These are phyloP conservation scores for Agaricus subrufescens DNA, from an alignment of 768 basidiomycete species.

Conservation along the genomic window DNA sequence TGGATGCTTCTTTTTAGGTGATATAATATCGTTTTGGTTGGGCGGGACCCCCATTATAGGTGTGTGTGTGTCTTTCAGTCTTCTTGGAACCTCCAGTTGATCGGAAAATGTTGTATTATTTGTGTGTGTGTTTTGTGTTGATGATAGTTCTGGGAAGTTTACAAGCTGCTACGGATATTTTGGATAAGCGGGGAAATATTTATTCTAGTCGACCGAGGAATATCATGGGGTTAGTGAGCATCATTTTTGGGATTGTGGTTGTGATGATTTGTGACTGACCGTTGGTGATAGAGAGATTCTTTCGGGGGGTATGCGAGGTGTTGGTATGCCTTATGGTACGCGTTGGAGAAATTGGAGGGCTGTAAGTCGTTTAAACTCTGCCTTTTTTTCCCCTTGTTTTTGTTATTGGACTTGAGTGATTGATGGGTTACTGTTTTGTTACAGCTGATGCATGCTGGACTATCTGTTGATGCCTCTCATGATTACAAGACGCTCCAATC, in stretches of 20 bases:
- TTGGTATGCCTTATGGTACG: constrained; percentile 26
- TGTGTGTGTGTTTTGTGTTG: neutral
- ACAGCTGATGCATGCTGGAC: constrained; percentile 22
- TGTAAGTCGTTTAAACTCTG: constrained; percentile 13
- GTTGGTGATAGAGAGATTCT: constrained; percentile 23
- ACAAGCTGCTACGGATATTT: constrained; percentile 24
- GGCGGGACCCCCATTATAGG: constrained; percentile 19
- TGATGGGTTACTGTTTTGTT: constrained; percentile 3
- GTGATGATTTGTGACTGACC: neutral
- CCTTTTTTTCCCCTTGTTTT: neutral
- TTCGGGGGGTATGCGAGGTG: constrained; percentile 26
- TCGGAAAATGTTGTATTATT: no score
- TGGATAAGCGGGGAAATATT: constrained; percentile 27
- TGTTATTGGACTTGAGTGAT: no score
- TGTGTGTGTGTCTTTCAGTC: neutral
- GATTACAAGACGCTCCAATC: constrained; percentile 20
- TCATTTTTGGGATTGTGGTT: neutral
- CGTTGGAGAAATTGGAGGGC: constrained; percentile 29
- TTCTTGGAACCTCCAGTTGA: no score
- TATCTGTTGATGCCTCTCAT: constrained; percentile 20
- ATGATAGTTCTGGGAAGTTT: constrained; percentile 21
- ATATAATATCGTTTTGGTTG: constrained; percentile 17
- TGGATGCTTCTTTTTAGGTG: constrained; percentile 6
- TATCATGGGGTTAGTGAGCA: constrained; percentile 22
- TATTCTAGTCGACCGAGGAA: constrained; percentile 29